A percentile compares a stretch with the other conserved stretches of the same genome.
phyloP scores from a whole-genome alignment of 345 rosid genomes.

The Excoecaria cochinchinensis region DNA sequence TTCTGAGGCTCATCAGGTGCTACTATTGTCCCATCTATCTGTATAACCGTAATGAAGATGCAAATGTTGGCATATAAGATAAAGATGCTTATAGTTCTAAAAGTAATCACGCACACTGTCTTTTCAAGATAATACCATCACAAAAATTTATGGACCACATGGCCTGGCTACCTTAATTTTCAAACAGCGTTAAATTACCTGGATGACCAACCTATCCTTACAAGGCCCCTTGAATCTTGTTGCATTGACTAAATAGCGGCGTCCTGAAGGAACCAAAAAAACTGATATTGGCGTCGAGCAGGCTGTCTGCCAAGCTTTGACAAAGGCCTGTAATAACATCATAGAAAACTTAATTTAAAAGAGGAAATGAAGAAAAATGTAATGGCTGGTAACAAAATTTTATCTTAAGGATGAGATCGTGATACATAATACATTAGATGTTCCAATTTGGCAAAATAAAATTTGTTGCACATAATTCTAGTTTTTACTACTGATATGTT shows the following conservation, averaged over 20 bases:
- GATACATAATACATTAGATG: background rate
- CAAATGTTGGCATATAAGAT: background rate
- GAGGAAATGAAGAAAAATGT: background rate
- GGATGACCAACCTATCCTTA: conserved; percentile 61
- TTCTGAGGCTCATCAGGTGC: conserved; percentile 86
- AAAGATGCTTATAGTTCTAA: background rate
- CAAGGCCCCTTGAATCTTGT: conserved; percentile 88
- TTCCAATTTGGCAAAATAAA: background rate
- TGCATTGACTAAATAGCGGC: conserved; percentile 70
- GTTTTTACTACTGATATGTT: background rate
- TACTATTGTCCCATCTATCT: conserved; percentile 92
- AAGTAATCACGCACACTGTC: no score
- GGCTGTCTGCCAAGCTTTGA: conserved; percentile 70
- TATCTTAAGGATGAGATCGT: background rate
- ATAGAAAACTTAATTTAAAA: background rate
- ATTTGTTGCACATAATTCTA: background rate
- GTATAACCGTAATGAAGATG: conserved; percentile 11
- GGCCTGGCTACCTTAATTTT: background rate
- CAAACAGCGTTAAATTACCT: conserved; percentile 43
- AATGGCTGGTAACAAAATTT: background rate
- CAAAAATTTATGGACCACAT: background rate
- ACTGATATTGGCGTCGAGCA: conserved; percentile 68
- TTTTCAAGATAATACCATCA: background rate
- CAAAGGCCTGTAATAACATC: conserved; percentile 51
- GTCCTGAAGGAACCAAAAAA: conserved; percentile 73